These are phyloP conservation scores for Rutidosis leptorrhynchoides DNA, from an alignment of 129 eudicot genomes.

Conservation along the genomic window DNA sequence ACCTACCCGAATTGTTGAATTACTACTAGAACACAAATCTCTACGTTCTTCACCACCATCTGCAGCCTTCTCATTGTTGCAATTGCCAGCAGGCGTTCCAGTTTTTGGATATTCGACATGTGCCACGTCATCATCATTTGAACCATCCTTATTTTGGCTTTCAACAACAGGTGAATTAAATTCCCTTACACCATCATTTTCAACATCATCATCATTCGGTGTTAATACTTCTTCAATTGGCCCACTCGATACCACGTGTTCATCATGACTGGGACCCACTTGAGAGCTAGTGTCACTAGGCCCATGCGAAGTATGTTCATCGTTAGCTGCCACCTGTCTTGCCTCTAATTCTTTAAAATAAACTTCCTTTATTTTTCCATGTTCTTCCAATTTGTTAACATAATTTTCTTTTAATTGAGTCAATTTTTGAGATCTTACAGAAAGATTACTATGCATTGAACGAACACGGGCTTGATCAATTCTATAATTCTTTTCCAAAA, in stretches of 20 bases:
- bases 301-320: constrained; percentile 12
- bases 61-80: neutral
- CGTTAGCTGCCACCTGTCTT: constrained; percentile 12
- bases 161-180: constrained; percentile 23
- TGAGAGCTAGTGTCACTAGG: constrained; percentile 12
- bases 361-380: constrained; percentile 14
- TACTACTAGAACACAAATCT: constrained; percentile 23
- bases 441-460: constrained; percentile 5
- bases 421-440: constrained; percentile 18
- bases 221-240: constrained; percentile 21
- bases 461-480: constrained; percentile 10
- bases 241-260: constrained; percentile 3
- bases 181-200: constrained; percentile 22
- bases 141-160: constrained; percentile 16
- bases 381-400: constrained; percentile 17
- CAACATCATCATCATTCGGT: constrained; percentile 21
- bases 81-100: too few species aligned
- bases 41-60: constrained; percentile 1
- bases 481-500: constrained; percentile 1
- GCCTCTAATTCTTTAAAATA: constrained; percentile 19
- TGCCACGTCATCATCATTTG: too few species aligned
- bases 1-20: constrained; percentile 17
- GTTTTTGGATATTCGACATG: too few species aligned
- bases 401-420: neutral
- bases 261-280: constrained; percentile 15